Evolutionary conservation across 1,139 yeast species (phyloP), one percentile per base, ranked within the genome.

Genomic region (Candida sanyaensis): DNA sequence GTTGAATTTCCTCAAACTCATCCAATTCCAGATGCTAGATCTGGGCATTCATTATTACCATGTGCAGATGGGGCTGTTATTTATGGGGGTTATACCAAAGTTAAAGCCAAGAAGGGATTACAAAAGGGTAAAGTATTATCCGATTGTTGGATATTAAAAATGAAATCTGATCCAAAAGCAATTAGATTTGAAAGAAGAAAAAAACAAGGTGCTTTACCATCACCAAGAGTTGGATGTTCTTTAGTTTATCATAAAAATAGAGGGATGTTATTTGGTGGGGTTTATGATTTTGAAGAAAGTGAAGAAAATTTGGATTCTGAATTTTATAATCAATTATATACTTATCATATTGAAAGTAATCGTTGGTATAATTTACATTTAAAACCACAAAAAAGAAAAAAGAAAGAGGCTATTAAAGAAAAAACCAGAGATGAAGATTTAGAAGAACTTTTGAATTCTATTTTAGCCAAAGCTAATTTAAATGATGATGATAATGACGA

Each of bases 191-290:
- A 93, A 65, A 78, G 97, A 62, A 80, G 96, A 56, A 82, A 88
- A 54, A 90, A 88, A 57, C 95, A 90, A 61, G 96, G 97, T 1
- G 86, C 85, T 61, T 90, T 84, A 47, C 97, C 97, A 4, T 80
- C 91, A 4, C 88, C 97, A 23, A 80, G 99, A 59, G 97, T 89
- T n/a, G 99, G 99, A 0, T 88, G 96, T 62, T 86, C 96, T 4
- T 81, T 93, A 83, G 92, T 84, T 3, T 78, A 79, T 60, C 98
- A 93, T 66, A 88, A 91, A 59, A 96, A 95, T 51, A 83, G 98
- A 73, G 98, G 98, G 50, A 80, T 93, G 12, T 63, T 92, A 63
- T 93, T 92, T 70, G 99, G 98, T 37, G 99, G 99, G 54, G 99
- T 93, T 11, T 92, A 81, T 61, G 99, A 93, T 67, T 88, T 80